Evolutionary conservation across 2,329 filamentous ascomycete species (phyloP), one percentile per base, ranked within the genome.

Genomic region (Colletotrichum karsti): DNA sequence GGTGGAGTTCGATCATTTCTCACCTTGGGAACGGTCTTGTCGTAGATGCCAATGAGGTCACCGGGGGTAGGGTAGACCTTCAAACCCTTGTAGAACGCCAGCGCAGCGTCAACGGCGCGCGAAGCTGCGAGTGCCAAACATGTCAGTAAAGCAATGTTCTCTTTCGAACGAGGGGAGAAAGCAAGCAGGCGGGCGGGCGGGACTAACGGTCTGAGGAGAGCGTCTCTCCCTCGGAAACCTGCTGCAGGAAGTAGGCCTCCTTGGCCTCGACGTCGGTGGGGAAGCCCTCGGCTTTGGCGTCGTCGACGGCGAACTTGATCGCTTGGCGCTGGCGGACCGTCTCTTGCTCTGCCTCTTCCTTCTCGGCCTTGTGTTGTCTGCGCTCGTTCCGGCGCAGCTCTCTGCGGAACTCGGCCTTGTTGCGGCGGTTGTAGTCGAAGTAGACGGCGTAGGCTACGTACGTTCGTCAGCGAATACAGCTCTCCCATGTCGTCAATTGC

Each of bases 21-120:
- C 74, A 94, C 95, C 92, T 98, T 98, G 74, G 95, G 92, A 50
- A 98, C 95, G 33, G 96, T 98, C 89, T 97, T 97, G 82, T 99
- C 96, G 83, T 99, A 99, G 81, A 99, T 97, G 76, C 89, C 89
- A 80, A 99, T 98, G 75, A 99, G 86, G 77, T 98, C 96, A 75
- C 91, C 89, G 12, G 95, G 96, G 76, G 93, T 92, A 58, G 96
- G 96, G 84, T 99, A 99, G 74, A 98, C 96, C 88, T 99, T 99
- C 73, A 99, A 89, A 48, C 95, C 96, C 87, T 95, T 97, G 89
- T 98, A 99, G 84, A 99, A 99, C 81, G 93, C 94, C 69, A 98
- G 85, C 53, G 96, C 95, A 57, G 96, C 93, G 72, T 98, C 95
- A 67, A 97, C 81, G 42, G 87, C 85, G 33, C 63, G 69, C 39